Evolutionary conservation across 2,329 filamentous ascomycete species (phyloP).

Genomic region (Xylaria sp.): DNA sequence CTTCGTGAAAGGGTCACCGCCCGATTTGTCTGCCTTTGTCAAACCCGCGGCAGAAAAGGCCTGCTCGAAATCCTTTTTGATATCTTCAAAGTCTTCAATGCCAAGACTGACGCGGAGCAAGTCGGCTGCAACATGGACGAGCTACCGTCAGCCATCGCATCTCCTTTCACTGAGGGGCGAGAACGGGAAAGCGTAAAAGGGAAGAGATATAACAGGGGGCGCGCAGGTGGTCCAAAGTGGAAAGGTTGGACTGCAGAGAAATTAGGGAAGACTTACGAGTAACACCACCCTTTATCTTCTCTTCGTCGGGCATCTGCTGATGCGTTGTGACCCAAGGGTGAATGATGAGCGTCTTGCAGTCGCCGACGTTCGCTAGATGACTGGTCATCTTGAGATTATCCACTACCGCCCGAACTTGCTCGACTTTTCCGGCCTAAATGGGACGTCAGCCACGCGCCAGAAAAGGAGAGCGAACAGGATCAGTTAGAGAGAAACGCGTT

Average conservation of each 20-base stretch:
- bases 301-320: slow-evolving; percentile 74
- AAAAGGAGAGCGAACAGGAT: neutral
- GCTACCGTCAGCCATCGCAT: slow-evolving; percentile 19
- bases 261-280: slow-evolving; percentile 54
- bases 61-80: slow-evolving; percentile 77
- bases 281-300: slow-evolving; percentile 72
- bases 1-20: slow-evolving; percentile 46
- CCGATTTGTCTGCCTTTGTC: slow-evolving; percentile 42
- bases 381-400: slow-evolving; percentile 79
- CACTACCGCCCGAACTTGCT: slow-evolving; percentile 63
- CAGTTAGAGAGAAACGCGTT: neutral
- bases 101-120: slow-evolving; percentile 76
- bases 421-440: slow-evolving; percentile 49
- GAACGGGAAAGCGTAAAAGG: neutral
- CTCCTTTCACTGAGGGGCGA: neutral
- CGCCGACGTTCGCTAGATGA: slow-evolving; percentile 79
- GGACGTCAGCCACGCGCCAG: slow-evolving; percentile 52
- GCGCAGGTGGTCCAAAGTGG: neutral
- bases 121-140: slow-evolving; percentile 54
- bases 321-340: slow-evolving; percentile 80
- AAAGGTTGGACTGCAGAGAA: neutral
- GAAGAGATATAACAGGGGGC: neutral
- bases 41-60: slow-evolving; percentile 63
- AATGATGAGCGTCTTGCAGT: slow-evolving; percentile 77
- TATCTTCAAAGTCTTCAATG: slow-evolving; percentile 79